Evolutionary conservation across 1,139 yeast genomes (phyloP).

Genomic region (Sugiyamaella castrensis): DNA sequence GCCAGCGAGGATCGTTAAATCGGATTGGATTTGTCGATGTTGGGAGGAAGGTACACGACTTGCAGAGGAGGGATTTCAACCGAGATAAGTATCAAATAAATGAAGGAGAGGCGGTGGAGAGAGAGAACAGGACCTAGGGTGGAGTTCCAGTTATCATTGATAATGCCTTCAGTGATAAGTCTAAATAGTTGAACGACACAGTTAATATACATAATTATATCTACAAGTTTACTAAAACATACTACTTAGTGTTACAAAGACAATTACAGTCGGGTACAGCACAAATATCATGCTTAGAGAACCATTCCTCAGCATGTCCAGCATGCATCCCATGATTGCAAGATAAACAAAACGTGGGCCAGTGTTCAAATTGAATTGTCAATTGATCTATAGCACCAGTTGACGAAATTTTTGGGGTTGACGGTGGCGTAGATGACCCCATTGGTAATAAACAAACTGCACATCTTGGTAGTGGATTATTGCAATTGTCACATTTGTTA

Average conservation of each 20-base stretch:
- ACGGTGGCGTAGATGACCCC: constrained; percentile 59
- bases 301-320: constrained; percentile 95
- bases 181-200: too few relatives aligned
- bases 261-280: constrained; percentile 95
- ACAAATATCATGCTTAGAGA: constrained; percentile 77
- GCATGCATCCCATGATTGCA: constrained; percentile 96
- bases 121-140: too few relatives aligned
- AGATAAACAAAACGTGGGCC: constrained; percentile 88
- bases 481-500: constrained; percentile 71
- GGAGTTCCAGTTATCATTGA: too few relatives aligned
- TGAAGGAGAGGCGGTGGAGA: not conserved
- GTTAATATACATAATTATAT: not conserved
- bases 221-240: not conserved
- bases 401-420: constrained; percentile 29
- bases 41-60: constrained; percentile 29
- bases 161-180: too few relatives aligned
- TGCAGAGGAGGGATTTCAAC: constrained; percentile 21
- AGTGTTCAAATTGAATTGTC: constrained; percentile 32
- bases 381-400: constrained; percentile 15
- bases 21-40: constrained; percentile 29
- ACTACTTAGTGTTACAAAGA: constrained; percentile 51
- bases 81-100: not conserved
- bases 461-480: constrained; percentile 86
- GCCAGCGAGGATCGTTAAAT: constrained; percentile 25
- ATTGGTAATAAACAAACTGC: constrained; percentile 81